A percentile compares a stretch with the other conserved stretches of the same genome.
Conservation (phyloP, 1,139 yeast genomes). For the Scheffersomyces quercinus region DNA sequence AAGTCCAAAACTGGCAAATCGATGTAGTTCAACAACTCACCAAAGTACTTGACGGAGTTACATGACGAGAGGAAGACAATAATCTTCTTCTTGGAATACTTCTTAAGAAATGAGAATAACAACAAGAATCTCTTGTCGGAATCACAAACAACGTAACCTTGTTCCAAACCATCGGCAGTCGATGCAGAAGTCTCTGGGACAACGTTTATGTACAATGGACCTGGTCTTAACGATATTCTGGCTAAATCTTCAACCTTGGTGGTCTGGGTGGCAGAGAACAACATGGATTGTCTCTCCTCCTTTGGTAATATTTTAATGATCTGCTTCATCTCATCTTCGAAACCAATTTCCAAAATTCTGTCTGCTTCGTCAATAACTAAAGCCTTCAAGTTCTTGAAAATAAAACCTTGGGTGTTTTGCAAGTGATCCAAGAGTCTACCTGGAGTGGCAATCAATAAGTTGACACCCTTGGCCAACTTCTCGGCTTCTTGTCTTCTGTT, state of each 20-base stretch:
- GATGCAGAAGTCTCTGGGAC: constrained; percentile 80
- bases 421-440: constrained; percentile 95
- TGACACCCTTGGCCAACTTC: constrained; percentile 89
- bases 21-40: constrained; percentile 90
- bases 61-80: constrained; percentile 95
- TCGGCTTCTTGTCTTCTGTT: constrained; percentile 97
- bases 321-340: constrained; percentile 98
- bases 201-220: constrained; percentile 94
- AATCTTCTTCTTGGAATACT: constrained; percentile 85
- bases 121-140: constrained; percentile 90
- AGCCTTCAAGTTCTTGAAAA: constrained; percentile 91
- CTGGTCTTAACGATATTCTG: constrained; percentile 90
- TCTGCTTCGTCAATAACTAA: constrained; percentile 96
- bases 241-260: constrained; percentile 98
- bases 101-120: constrained; percentile 86
- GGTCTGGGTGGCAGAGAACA: constrained; percentile 97
- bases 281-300: constrained; percentile 94
- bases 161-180: constrained; percentile 96
- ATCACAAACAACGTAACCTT: constrained; percentile 97
- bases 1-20: constrained; percentile 94
- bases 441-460: constrained; percentile 92
- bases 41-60: constrained; percentile 94
- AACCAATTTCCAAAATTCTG: constrained; percentile 93
- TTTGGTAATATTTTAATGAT: constrained; percentile 91
- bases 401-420: constrained; percentile 92